Evolutionary conservation across 2,329 filamentous ascomycete genomes (phyloP).

Genomic region (Colletotrichum eremochloae): DNA sequence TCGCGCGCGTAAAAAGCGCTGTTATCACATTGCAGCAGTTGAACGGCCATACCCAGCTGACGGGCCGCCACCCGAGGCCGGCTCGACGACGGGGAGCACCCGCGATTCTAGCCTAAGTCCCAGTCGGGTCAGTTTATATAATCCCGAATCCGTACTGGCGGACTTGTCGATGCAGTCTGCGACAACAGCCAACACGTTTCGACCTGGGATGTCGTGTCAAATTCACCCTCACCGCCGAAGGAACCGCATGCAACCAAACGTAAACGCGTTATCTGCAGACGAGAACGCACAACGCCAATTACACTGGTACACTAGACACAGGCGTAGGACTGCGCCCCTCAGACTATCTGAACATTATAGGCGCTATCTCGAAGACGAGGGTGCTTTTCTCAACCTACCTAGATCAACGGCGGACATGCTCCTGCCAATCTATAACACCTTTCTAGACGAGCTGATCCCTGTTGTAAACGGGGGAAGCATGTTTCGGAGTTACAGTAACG

Average conservation of each 20-base stretch:
- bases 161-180: conserved; percentile 29
- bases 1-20: conserved; percentile 43
- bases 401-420: conserved; percentile 40
- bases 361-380: conserved; percentile 41
- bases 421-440: conserved; percentile 40
- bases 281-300: conserved; percentile 26
- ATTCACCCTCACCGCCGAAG: neutral
- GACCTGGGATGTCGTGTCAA: neutral
- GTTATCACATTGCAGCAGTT: conserved; percentile 36
- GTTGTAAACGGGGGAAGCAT: conserved; percentile 39
- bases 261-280: neutral
- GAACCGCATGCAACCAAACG: neutral
- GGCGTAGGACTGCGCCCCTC: neutral
- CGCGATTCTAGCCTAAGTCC: conserved; percentile 33
- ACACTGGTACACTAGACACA: conserved; percentile 42
- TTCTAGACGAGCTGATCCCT: conserved; percentile 43
- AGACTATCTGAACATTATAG: conserved; percentile 33
- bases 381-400: conserved; percentile 40
- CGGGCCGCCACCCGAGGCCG: neutral
- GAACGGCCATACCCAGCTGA: neutral
- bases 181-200: neutral
- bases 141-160: conserved; percentile 43
- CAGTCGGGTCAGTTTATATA: conserved; percentile 42
- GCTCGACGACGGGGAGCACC: neutral
- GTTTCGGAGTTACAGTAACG: conserved; percentile 43